phyloP scores from a whole-genome alignment of 306 rosid species.

The Cucurbita pepo region DNA sequence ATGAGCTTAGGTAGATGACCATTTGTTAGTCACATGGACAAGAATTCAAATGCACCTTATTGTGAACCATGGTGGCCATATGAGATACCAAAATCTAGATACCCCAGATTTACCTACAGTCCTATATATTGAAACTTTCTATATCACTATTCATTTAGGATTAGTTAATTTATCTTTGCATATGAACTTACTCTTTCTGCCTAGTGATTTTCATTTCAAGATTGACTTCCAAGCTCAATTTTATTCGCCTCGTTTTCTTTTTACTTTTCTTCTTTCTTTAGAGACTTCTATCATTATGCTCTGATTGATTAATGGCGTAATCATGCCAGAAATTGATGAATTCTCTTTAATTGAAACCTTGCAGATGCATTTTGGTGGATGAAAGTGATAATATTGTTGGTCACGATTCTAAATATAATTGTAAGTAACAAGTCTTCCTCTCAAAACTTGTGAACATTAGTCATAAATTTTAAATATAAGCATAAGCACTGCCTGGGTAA shows the following conservation, averaged over 20 bases:
- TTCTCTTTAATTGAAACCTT: constrained; percentile 11
- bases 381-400: constrained; percentile 80
- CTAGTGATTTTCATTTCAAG: neutral
- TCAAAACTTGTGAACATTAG: too few relatives aligned
- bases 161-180: neutral
- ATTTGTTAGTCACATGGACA: neutral
- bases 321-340: constrained; percentile 1
- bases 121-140: neutral
- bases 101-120: neutral
- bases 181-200: neutral
- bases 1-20: neutral
- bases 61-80: neutral
- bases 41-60: neutral
- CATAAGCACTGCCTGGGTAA: too few relatives aligned
- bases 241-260: neutral
- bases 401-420: constrained; percentile 85
- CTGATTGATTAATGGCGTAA: neutral
- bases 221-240: neutral
- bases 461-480: too few relatives aligned
- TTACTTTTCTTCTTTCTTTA: neutral
- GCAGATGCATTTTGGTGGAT: constrained; percentile 93
- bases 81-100: neutral
- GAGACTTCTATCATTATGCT: neutral
- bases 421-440: too few relatives aligned
- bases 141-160: neutral